Evolutionary conservation across 257 asterid genomes (phyloP).

Genomic region (Nicotiana benthamiana): DNA sequence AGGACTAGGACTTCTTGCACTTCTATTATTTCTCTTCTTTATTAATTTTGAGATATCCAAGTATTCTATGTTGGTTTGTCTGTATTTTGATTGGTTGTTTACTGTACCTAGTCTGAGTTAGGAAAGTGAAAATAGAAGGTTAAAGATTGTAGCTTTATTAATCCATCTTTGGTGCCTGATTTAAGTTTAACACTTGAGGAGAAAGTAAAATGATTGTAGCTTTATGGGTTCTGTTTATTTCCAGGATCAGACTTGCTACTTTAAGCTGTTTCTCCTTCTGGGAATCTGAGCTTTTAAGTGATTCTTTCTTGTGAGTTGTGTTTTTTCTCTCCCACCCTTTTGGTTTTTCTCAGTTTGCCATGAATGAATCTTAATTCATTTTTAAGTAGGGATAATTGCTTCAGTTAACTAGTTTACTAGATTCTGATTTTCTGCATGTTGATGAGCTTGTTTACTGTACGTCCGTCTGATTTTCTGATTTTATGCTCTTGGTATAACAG

Average conservation of each 20-base stretch:
- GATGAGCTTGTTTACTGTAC: no score
- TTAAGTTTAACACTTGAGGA: not conserved
- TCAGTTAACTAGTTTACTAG: not conserved
- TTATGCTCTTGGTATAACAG: not conserved
- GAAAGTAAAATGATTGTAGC: not conserved
- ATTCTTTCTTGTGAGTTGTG: no score
- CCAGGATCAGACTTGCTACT: slow-evolving; percentile 8
- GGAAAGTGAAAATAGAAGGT: not conserved
- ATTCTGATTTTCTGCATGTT: not conserved
- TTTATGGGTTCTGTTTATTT: slow-evolving; percentile 21
- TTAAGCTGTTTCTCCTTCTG: not conserved
- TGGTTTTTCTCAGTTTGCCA: not conserved
- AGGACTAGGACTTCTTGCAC: no score
- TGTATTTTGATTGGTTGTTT: no score
- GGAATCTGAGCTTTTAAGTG: no score
- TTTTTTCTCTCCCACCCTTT: no score
- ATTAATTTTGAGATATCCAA: no score
- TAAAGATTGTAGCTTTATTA: slow-evolving; percentile 13
- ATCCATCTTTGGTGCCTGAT: slow-evolving; percentile 25
- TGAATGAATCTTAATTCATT: not conserved
- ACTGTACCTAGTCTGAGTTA: no score
- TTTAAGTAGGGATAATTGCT: not conserved
- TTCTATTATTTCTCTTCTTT: no score
- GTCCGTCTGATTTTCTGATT: no score
- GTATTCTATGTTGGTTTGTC: no score